These are phyloP conservation scores for Chondrus crispus DNA, from an alignment of 23 red algal species.

Conservation along the genomic window DNA sequence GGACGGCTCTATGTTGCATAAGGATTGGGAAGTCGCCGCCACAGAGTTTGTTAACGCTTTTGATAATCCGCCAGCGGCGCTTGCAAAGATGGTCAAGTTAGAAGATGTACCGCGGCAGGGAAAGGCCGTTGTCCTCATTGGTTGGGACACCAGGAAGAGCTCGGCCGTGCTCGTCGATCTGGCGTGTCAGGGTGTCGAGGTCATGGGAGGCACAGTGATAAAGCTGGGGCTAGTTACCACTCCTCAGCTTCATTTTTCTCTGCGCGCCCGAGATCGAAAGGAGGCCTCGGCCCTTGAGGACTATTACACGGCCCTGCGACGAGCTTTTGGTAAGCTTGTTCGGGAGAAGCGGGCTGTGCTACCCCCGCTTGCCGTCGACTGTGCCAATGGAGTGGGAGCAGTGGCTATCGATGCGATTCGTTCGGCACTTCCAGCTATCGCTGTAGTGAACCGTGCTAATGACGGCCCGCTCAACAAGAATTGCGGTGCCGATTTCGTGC, in stretches of 20 bases:
- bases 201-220: conserved; percentile 46
- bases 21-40: conserved; percentile 65
- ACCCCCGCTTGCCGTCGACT: conserved; percentile 67
- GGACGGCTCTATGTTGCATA: conserved; percentile 67
- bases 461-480: conserved; percentile 68
- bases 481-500: conserved; percentile 97
- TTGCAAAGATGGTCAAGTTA: conserved; percentile 11
- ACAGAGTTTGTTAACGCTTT: conserved; percentile 59
- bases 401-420: conserved; percentile 2
- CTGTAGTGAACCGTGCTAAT: conserved; percentile 38
- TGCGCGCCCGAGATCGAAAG: conserved; percentile 26
- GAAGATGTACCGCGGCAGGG: background rate
- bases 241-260: conserved; percentile 67
- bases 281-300: conserved; percentile 18
- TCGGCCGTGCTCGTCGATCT: conserved; percentile 23
- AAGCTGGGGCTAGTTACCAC: conserved; percentile 64
- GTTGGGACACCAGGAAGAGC: conserved; percentile 61
- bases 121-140: conserved; percentile 54
- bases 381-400: conserved; percentile 89
- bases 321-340: conserved; percentile 20
- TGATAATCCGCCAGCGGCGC: background rate
- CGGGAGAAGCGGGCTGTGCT: background rate
- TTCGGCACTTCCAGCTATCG: background rate
- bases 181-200: conserved; percentile 33
- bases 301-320: conserved; percentile 23